Base-by-base conservation (phyloP, 495 filamentous ascomycete genomes). In the Barbatosphaeria neglecta region DNA sequence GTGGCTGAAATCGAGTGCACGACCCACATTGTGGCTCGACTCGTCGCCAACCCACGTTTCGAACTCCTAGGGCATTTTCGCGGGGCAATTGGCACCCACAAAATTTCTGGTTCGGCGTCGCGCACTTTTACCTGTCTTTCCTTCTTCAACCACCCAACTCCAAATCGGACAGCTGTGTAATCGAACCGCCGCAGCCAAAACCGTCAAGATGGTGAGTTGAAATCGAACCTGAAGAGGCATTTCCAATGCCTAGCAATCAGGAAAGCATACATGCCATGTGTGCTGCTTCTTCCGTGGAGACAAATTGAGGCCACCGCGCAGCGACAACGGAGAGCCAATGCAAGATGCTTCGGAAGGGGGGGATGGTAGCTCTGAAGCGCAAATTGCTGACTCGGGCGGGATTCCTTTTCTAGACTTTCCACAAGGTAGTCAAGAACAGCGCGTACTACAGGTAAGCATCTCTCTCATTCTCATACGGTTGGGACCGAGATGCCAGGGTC, bases 401-500 rank as follows among this genome's bases (percentile, higher is more conserved):
- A 47, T 50, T 66, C 65, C 60, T 67, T 35, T 11, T 35, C 4
- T 35, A 98, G 92, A 65, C 80, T 70, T 94, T 89, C 87, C 81
- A 85, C 77, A 98, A 98, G 82, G 68, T 76, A 59, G 79, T 92
- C 70, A 98, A 98, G 84, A 90, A 82, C 76, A 84, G 83, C 72
- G 84, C 90, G 59, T 97, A 97, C 84, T 96, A 84, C 82, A 90
- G 85, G 87, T 94, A 60, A 82, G 83, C 69, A 41, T 37, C 6
- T 0, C 25, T 37, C 37, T 19, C 20, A 17, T 43, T 22, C 28
- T 37, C 27, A 23, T 24, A n/a, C 46, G 25, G 7, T 9, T 41
- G 15, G 16, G 16, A 37, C 11, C 33, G 4, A 15, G 33, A 37
- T 4, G 33, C 3, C 3, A 3, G 24, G n/a, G 1, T 13, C 45